Evolutionary conservation across 2,329 filamentous ascomycete species (phyloP).

Genomic region (Dendrostoma leiphaemia): DNA sequence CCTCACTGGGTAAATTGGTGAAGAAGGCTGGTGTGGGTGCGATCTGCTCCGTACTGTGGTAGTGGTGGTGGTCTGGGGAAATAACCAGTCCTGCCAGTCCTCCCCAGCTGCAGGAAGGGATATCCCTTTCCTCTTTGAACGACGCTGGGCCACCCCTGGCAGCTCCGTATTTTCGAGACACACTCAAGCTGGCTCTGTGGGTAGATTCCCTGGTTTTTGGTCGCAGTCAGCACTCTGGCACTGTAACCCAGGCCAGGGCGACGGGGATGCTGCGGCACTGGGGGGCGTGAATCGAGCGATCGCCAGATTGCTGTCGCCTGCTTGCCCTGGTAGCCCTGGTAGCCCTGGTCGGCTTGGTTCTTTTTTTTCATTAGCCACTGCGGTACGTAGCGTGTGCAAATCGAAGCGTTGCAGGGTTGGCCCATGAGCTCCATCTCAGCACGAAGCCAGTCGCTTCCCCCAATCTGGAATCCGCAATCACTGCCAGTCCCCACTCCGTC

Average conservation of each 20-base stretch:
- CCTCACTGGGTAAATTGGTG: too few relatives aligned
- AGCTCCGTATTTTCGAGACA: conserved; percentile 6
- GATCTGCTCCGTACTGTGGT: background rate
- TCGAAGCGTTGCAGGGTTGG: conserved; percentile 7
- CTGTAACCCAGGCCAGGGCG: background rate
- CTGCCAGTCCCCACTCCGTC: background rate
- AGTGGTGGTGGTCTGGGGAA: background rate
- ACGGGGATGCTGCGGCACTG: background rate
- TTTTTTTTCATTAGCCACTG: conserved; percentile 13
- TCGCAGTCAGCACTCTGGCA: background rate
- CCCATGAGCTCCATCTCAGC: conserved; percentile 6
- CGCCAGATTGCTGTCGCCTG: too few relatives aligned
- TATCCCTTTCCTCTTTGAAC: background rate
- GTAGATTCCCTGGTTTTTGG: background rate
- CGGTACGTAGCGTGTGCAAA: too few relatives aligned
- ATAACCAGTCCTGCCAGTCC: background rate
- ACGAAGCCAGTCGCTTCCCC: conserved; percentile 12
- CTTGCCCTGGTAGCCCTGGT: background rate
- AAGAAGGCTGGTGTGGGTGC: background rate
- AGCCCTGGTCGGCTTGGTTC: background rate
- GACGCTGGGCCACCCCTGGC: background rate
- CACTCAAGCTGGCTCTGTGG: background rate
- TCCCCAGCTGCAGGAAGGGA: background rate
- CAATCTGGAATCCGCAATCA: conserved; percentile 10
- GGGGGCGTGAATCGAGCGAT: background rate